These are phyloP conservation scores for Colletotrichum sp. DNA, from an alignment of 2,329 filamentous ascomycete genomes.

Conservation along the genomic window DNA sequence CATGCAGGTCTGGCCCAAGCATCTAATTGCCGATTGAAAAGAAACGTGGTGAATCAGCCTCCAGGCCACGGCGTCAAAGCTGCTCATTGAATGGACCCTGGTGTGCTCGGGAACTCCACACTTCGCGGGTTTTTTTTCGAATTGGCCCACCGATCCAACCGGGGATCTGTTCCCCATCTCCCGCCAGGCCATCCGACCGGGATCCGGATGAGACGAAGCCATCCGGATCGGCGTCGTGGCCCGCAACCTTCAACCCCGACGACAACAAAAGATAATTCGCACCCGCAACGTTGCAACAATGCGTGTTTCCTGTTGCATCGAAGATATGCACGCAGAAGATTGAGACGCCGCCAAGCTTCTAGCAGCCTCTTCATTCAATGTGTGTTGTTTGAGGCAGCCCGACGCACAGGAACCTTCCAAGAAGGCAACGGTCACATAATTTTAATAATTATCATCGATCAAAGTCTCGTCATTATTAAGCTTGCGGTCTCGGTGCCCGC, in stretches of 20 bases:
- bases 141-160: neutral
- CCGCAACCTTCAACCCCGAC: neutral
- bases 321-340: neutral
- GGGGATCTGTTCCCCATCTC: neutral
- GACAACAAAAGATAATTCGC: neutral
- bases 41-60: neutral
- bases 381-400: neutral
- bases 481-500: neutral
- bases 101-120: neutral
- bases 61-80: neutral
- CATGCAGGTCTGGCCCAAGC: neutral
- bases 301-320: neutral
- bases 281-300: neutral
- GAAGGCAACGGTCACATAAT: neutral
- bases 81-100: neutral
- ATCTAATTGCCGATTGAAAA: neutral
- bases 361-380: neutral
- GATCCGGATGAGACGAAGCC: neutral
- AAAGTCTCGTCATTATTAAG: neutral
- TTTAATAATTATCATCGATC: neutral
- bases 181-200: neutral
- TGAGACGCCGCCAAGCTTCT: neutral
- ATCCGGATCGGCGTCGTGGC: neutral
- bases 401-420: neutral
- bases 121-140: neutral